A percentile compares a stretch with the other conserved stretches of the same genome.
phyloP scores from a whole-genome alignment of 2,329 filamentous ascomycete species.

The Calonectria ilicicola region DNA sequence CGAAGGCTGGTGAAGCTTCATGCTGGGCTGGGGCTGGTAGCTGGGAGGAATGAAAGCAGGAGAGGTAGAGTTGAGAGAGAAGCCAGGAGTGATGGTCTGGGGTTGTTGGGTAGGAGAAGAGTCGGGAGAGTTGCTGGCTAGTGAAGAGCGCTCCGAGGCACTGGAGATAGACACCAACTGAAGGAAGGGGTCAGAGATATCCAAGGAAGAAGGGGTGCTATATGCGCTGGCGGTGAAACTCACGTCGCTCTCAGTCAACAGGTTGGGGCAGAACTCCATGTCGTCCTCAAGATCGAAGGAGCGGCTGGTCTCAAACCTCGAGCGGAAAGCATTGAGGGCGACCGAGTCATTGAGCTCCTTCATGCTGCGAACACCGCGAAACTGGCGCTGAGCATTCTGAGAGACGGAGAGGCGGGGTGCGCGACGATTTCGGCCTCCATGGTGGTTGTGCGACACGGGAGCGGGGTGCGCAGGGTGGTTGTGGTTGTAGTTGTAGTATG shows the following conservation, averaged over 20 bases:
- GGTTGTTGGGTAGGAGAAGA: slow-evolving; percentile 92
- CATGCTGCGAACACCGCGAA: slow-evolving; percentile 85
- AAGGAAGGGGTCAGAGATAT: slow-evolving; percentile 49
- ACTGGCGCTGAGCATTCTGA: slow-evolving; percentile 88
- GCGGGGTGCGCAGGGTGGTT: slow-evolving; percentile 69
- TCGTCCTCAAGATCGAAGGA: slow-evolving; percentile 98
- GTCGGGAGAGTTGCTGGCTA: slow-evolving; percentile 94
- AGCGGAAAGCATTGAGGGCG: slow-evolving; percentile 81
- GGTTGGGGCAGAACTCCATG: slow-evolving; percentile 91
- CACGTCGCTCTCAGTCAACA: slow-evolving; percentile 95
- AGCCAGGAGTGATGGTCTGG: slow-evolving; percentile 80
- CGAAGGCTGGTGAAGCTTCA: slow-evolving; percentile 92
- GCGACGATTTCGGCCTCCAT: slow-evolving; percentile 86
- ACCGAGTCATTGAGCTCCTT: slow-evolving; percentile 88
- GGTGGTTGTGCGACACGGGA: slow-evolving; percentile 79
- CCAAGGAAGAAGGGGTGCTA: slow-evolving; percentile 16
- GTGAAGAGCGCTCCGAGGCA: slow-evolving; percentile 91
- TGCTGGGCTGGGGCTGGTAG: slow-evolving; percentile 72
- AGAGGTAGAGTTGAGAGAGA: slow-evolving; percentile 78
- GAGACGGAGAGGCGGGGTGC: slow-evolving; percentile 83
- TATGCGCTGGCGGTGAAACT: slow-evolving; percentile 52
- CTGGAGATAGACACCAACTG: slow-evolving; percentile 94
- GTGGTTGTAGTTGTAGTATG: slow-evolving; percentile 74
- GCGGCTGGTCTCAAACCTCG: slow-evolving; percentile 88
- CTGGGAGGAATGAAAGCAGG: slow-evolving; percentile 74